phyloP scores from a whole-genome alignment of 176 grass and related monocot genomes.

The Aegilops sharonensis region DNA sequence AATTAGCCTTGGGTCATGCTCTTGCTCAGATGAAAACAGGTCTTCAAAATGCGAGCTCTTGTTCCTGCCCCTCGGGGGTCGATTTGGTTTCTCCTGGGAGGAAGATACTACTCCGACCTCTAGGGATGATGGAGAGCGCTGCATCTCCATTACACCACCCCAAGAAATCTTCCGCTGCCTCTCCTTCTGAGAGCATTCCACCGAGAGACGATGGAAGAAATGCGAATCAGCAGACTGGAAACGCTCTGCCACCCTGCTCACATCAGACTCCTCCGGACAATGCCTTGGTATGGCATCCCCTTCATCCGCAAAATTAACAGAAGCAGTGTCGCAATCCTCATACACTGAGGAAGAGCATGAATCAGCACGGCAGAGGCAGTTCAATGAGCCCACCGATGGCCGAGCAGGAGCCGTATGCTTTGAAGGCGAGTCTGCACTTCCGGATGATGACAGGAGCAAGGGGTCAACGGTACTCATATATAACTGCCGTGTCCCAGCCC shows the following conservation, averaged over 20 bases:
- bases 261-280: slow-evolving; percentile 37
- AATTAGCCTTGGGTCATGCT: slow-evolving; percentile 79
- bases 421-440: slow-evolving; percentile 46
- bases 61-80: slow-evolving; percentile 49
- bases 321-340: slow-evolving; percentile 49
- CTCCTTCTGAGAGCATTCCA: slow-evolving; percentile 86
- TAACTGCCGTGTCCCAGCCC: slow-evolving; percentile 31
- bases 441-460: slow-evolving; percentile 50
- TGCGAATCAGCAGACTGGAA: slow-evolving; percentile 71
- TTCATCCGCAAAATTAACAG: slow-evolving; percentile 51
- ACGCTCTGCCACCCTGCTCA: slow-evolving; percentile 37
- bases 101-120: slow-evolving; percentile 54
- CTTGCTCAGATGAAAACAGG: slow-evolving; percentile 67
- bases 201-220: slow-evolving; percentile 50
- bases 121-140: slow-evolving; percentile 56
- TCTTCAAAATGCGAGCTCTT: slow-evolving; percentile 79
- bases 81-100: slow-evolving; percentile 64
- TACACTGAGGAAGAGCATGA: slow-evolving; percentile 66
- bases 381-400: slow-evolving; percentile 36
- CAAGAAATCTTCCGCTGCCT: slow-evolving; percentile 50
- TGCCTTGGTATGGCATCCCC: slow-evolving; percentile 30
- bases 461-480: slow-evolving; percentile 78
- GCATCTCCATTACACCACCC: slow-evolving; percentile 80
- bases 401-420: slow-evolving; percentile 32
- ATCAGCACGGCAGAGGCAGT: slow-evolving; percentile 51